Evolutionary conservation across 176 grass and related monocot species (phyloP).

Genomic region (Carex cristatella): DNA sequence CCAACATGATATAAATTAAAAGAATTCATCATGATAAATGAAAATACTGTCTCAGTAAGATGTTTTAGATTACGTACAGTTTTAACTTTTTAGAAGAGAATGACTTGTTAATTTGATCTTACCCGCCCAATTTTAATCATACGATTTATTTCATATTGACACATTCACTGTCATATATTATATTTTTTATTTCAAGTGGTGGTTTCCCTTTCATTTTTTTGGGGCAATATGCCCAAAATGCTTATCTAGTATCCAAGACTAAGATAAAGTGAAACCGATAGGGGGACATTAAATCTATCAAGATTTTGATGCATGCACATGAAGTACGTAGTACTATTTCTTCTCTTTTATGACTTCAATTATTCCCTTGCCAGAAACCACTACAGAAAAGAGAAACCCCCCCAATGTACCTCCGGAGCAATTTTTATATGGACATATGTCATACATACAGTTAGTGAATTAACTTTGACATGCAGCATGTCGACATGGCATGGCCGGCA

Average conservation of each 20-base stretch:
- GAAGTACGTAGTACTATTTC: not conserved
- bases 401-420: not conserved
- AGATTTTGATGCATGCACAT: not conserved
- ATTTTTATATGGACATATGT: not conserved
- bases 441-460: not conserved
- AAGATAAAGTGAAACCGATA: not conserved
- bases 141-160: no score
- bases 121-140: no score
- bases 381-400: not conserved
- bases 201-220: no score
- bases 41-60: not conserved
- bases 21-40: not conserved
- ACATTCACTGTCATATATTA: no score
- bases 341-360: not conserved
- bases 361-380: constrained; percentile 6
- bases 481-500: no score
- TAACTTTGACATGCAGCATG: no score
- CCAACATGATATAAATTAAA: no score
- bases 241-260: not conserved
- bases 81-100: no score
- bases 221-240: not conserved
- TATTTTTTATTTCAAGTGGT: no score
- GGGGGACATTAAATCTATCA: not conserved
- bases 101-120: no score
- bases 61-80: no score